phyloP scores from a whole-genome alignment of 1,139 yeast genomes.

The Candida sanyaensis region DNA sequence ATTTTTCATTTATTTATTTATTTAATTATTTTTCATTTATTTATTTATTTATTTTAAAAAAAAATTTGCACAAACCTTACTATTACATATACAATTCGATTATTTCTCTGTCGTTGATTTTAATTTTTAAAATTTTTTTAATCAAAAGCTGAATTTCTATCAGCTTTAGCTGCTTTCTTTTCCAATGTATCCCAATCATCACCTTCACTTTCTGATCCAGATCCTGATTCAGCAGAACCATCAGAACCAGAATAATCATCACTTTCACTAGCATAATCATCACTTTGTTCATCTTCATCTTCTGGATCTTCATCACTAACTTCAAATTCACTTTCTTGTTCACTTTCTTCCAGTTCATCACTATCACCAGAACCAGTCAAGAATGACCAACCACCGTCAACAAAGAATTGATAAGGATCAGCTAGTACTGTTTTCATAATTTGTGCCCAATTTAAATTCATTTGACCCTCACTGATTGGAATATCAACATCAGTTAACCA shows the following conservation, averaged over 20 bases:
- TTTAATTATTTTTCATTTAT: not conserved
- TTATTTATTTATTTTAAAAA: conserved; percentile 3
- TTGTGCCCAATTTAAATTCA: conserved; percentile 93
- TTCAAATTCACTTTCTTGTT: conserved; percentile 62
- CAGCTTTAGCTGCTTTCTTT: conserved; percentile 61
- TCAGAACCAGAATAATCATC: conserved; percentile 42
- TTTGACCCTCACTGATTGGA: conserved; percentile 92
- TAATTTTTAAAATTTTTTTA: not conserved
- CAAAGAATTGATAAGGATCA: conserved; percentile 92
- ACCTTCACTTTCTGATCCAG: conserved; percentile 42
- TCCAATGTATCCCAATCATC: conserved; percentile 80
- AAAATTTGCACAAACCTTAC: not conserved
- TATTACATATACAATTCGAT: not conserved
- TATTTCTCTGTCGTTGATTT: not conserved
- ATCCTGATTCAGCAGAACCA: conserved; percentile 27
- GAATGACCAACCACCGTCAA: conserved; percentile 96
- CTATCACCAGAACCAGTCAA: conserved; percentile 72
- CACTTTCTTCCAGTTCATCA: conserved; percentile 62
- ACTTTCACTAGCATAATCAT: conserved; percentile 39
- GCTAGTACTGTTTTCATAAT: conserved; percentile 92
- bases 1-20: not conserved
- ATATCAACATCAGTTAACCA: conserved; percentile 97
- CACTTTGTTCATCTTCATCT: conserved; percentile 72
- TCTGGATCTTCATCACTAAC: conserved; percentile 68
- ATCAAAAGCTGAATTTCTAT: conserved; percentile 16